phyloP scores from a whole-genome alignment of 768 basidiomycete genomes.

The Imleria badia region DNA sequence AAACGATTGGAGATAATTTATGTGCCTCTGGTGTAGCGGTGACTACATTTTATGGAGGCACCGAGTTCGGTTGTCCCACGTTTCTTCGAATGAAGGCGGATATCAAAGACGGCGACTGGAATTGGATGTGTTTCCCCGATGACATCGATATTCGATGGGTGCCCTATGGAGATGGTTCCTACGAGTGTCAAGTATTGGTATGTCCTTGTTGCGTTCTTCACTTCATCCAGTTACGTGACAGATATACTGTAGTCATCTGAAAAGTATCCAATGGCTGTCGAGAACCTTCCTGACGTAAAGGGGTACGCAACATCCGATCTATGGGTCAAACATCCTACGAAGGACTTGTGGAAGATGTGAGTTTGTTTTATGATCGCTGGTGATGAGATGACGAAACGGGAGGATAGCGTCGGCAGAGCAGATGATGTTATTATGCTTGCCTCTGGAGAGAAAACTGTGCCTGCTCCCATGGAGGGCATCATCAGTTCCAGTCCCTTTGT shows the following conservation, averaged over 20 bases:
- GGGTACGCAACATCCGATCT: neutral
- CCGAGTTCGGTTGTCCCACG: conserved; percentile 18
- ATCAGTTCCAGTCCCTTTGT: conserved; percentile 22
- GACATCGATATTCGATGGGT: conserved; percentile 28
- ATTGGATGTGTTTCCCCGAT: conserved; percentile 8
- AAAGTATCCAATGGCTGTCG: conserved; percentile 13
- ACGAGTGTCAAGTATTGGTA: conserved; percentile 39
- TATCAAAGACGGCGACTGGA: conserved; percentile 19
- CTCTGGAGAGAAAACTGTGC: conserved; percentile 35
- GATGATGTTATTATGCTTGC: conserved; percentile 35
- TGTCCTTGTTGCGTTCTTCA: neutral
- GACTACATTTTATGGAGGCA: conserved; percentile 17
- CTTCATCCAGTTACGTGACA: neutral
- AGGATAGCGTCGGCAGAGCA: conserved; percentile 37
- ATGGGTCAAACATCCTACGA: conserved; percentile 32
- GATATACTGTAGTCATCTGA: conserved; percentile 3
- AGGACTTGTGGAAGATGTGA: conserved; percentile 44
- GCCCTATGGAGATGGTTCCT: conserved; percentile 32
- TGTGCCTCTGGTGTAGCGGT: conserved; percentile 17
- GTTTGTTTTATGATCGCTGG: neutral
- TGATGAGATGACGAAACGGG: neutral
- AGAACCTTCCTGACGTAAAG: neutral
- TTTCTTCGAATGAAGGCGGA: neutral
- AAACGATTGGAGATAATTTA: conserved; percentile 14
- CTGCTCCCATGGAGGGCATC: conserved; percentile 20